Conservation (phyloP, 176 grass and related monocot genomes). For the Triticum turgidum region DNA sequence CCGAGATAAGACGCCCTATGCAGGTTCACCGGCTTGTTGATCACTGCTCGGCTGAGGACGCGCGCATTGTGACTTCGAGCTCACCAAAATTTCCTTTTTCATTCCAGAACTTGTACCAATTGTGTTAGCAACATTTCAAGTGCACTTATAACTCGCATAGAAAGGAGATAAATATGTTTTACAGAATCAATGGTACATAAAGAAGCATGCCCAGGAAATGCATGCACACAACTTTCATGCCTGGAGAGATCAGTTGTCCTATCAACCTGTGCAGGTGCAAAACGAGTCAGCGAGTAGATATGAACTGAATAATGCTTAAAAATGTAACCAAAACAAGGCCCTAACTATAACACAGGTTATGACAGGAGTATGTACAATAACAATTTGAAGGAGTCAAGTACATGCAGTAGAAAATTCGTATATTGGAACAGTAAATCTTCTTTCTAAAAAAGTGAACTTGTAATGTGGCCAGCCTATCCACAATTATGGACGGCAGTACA, state of each 20-base stretch:
- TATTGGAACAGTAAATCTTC: background rate
- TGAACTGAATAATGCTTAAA: background rate
- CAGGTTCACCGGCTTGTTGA: conserved; percentile 55
- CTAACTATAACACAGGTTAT: background rate
- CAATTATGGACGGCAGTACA: too few species aligned
- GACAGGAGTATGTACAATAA: background rate
- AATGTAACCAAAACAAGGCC: too few species aligned
- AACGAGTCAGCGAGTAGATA: conserved; percentile 4
- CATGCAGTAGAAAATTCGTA: background rate
- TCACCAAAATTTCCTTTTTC: background rate
- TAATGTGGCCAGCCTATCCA: too few species aligned
- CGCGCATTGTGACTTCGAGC: conserved; percentile 42
- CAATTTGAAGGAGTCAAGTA: background rate
- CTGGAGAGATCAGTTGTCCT: conserved; percentile 76
- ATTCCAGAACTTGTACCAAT: background rate
- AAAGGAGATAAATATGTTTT: background rate
- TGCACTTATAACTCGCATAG: background rate
- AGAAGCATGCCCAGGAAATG: background rate
- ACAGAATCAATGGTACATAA: background rate
- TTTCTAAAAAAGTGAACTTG: too few species aligned
- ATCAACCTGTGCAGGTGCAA: conserved; percentile 43
- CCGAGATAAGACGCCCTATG: conserved; percentile 62
- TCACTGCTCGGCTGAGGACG: conserved; percentile 53
- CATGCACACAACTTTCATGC: conserved; percentile 68
- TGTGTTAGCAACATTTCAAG: background rate